Base-by-base conservation (phyloP, 495 filamentous ascomycete genomes). In the Xanthoparmelia taractica region DNA sequence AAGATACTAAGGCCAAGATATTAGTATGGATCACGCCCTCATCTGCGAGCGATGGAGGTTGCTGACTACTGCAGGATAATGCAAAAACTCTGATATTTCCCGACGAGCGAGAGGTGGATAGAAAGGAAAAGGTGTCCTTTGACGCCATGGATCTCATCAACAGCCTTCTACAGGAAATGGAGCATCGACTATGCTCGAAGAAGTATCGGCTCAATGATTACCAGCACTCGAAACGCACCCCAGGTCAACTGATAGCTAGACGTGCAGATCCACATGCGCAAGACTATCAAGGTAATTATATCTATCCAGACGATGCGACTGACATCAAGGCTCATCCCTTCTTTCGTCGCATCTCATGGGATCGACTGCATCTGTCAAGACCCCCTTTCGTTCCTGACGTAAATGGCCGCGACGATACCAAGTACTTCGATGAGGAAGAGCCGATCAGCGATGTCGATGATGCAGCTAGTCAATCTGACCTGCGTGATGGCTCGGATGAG, bases 341-440 rank as follows among this genome's bases (percentile, higher is more conserved):
- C 77, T 91, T 91, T 71, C 76, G 77, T 62, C 80, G 80, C 17
- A 82, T 88, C 33, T 78, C 78, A 20, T 92, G 89, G 89, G 83
- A 86, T 31, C 76, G 78, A 0, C 74, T 90, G 34, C 90, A 92
- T 68, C 69, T 82, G 20, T 78, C 81, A 58, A 73, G 77, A 40
- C 91, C 93, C 15, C 93, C 92, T 7, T 88, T 90, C 65, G 77
- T 95, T 8, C 93, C 93, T 4, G 74, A 79, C 45, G 85, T 96
- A 37, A 79, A 77, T 38, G 76, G 79, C 31, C 79, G 81, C 68
- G 91, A 93, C 63, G 91, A 96, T 66, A 96, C 91, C 17, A 86
- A 88, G 62, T 96, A 96, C 71, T 96, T 96, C 65, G 88, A 95
- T 58, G 88, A 93, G 58, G 86, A 87, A 65, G 85, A 86, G 43